Base-by-base conservation (phyloP, 1,284 basidiomycete species). In the Paramarasmius palmivorus region DNA sequence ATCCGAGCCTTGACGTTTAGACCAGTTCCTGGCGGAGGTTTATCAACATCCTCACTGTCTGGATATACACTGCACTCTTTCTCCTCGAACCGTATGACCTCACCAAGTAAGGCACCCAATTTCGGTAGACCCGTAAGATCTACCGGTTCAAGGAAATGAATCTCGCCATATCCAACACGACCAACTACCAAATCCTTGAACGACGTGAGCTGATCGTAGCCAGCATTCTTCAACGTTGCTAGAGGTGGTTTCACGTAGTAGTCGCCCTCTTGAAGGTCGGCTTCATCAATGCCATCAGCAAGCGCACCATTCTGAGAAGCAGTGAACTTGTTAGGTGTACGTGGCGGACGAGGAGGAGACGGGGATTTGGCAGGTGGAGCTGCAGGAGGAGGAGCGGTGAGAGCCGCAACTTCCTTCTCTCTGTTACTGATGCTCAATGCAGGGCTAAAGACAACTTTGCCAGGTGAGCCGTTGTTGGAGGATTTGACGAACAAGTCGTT, bases 31-130 rank as follows among this genome's bases (percentile, higher is more conserved):
- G 85, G 79, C 4, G 84, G 79, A 1, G 92, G 90, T 65, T 94
- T 93, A 67, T 93, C 86, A 48, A 79, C 80, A 19, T 88, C 84
- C 52, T 88, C 86, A 53, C 83, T 86, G 59, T 97, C 93, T 2
- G 95, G 94, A 70, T 99, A 99, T 47, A 99, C 94, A 53, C 84
- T 88, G 63, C 92, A 92, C 68, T 97, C 93, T 74, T 92, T 92
- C 67, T 93, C 88, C 55, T 94, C 90, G 66, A 99, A 95, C 49
- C 89, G 81, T 37, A 99, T 85, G 57, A 95, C 81, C 53, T 88
- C 84, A n/a, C 95, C 97, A 4, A 94, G 78, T 29, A 99, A 81
- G 52, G 88, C 86, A 22, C 85, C 82, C 41, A 99, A 81, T 63
- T 88, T 90, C 17, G 86, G 76, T 48, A 98, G 76, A 20, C 88